A percentile compares a stretch with the other conserved stretches of the same genome.
phyloP scores from a whole-genome alignment of 169 alveolate species.

The Plasmodium inui region DNA sequence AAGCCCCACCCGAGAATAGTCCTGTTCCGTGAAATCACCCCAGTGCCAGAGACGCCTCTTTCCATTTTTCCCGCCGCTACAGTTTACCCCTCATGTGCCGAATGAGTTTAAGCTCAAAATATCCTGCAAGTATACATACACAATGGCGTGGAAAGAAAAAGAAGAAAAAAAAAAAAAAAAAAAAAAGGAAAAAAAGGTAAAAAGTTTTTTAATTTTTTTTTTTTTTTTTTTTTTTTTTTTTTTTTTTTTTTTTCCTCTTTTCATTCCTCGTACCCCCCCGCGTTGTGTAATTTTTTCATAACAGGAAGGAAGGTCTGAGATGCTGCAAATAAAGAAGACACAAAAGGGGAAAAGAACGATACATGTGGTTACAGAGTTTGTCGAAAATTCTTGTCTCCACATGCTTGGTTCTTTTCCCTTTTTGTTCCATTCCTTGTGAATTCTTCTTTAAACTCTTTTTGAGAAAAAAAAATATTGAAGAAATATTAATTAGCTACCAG shows the following conservation, averaged over 20 bases:
- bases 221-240: constrained; percentile 6
- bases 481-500: constrained; percentile 77
- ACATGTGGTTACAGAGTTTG: not conserved
- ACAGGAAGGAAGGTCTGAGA: constrained; percentile 81
- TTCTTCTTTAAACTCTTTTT: constrained; percentile 61
- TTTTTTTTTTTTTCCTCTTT: not conserved
- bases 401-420: not conserved
- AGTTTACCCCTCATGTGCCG: not conserved
- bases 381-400: not conserved
- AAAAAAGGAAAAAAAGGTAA: not conserved
- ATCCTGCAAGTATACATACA: constrained; percentile 78
- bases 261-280: not conserved
- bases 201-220: not conserved
- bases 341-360: constrained; percentile 2
- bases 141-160: not conserved
- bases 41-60: not conserved
- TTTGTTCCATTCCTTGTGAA: constrained; percentile 13
- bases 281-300: constrained; percentile 66
- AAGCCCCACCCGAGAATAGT: not conserved
- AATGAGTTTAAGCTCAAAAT: constrained; percentile 78
- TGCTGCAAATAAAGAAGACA: constrained; percentile 65
- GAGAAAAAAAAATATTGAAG: constrained; percentile 74
- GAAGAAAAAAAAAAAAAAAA: not conserved
- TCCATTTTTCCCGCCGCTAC: not conserved
- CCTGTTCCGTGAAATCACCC: not conserved